A percentile compares a stretch with the other conserved stretches of the same genome.
Conservation (phyloP, 2,329 filamentous ascomycete species). For the Rutstroemia sp. region DNA sequence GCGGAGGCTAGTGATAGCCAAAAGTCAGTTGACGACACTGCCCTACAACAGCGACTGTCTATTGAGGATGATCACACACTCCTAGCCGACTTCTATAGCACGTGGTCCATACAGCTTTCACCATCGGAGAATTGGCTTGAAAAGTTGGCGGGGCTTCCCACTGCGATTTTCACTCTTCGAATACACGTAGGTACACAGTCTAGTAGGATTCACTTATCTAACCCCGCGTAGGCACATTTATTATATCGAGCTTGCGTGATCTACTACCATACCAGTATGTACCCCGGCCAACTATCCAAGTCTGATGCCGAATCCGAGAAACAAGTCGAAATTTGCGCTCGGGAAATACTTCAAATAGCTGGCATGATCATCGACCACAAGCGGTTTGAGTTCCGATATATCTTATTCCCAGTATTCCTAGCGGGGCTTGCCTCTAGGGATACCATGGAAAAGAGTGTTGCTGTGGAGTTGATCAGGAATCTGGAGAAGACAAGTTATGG, state of each 20-base stretch:
- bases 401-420: constrained; percentile 48
- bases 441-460: constrained; percentile 36
- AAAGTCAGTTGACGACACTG: neutral
- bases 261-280: constrained; percentile 48
- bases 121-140: neutral
- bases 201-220: neutral
- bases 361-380: constrained; percentile 33
- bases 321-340: constrained; percentile 38
- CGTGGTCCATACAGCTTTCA: neutral
- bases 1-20: constrained; percentile 6
- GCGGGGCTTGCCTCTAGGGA: constrained; percentile 39
- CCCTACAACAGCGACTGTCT: neutral
- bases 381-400: constrained; percentile 36
- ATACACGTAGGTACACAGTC: neutral
- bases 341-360: constrained; percentile 38
- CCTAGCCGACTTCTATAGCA: neutral
- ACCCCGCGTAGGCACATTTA: constrained; percentile 31
- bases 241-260: constrained; percentile 43
- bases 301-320: constrained; percentile 31
- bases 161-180: neutral
- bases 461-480: constrained; percentile 40
- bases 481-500: constrained; percentile 42
- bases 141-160: neutral
- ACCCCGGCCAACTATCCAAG: constrained; percentile 38
- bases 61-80: neutral